Base-by-base conservation (phyloP, 768 basidiomycete genomes). In the Obba rivulosa region DNA sequence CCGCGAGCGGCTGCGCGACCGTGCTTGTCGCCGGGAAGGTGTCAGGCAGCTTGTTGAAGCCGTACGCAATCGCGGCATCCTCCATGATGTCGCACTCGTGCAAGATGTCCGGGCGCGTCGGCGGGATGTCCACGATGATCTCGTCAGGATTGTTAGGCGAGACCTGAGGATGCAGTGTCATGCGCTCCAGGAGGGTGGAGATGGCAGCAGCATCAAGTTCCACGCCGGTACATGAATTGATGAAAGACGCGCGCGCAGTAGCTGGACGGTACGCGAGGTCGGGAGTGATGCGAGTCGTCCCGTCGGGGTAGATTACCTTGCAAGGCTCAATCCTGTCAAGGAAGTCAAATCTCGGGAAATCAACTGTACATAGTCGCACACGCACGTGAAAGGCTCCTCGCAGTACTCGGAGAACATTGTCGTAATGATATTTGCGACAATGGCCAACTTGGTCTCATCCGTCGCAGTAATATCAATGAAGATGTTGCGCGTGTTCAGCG, bases 401-500 rank as follows among this genome's bases (percentile, higher is more conserved):
- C 90, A 92, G 63, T 99, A 96, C 67, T 98, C 94, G 2, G 95
- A 86, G 69, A 99, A 99, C 94, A 98, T 95, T n/a, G 90, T 86
- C 2, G 87, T 74, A 11, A 99, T 81, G 52, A 98, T 94, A 65
- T 94, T 96, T 41, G 92, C 80, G 45, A 98, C 96, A 42, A 98
- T 94, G 55, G 86, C 83, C 51, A 99, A 81, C 69, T 99, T 99
- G 23, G 95, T 98, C 62, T 89, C 79, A 62, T 99, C 96, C 16
- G 92, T 96, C 2, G 94, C 94, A 8, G 96, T 98, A 24, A 94
- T 82, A 66, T 99, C 96, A 57, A 99, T 88, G 72, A 97, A 97
- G 64, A 99, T 73, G 66, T 98, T 97, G 45, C 76, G 79, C 10
- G 96, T 98, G 62, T 92, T 85, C 53, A 96, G 72, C 0, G 90